Percentiles rank a stretch among this genome's conserved stretches.
These are phyloP conservation scores for Senecio squalidus DNA, from an alignment of 140 eudicot genomes.

Conservation along the genomic window DNA sequence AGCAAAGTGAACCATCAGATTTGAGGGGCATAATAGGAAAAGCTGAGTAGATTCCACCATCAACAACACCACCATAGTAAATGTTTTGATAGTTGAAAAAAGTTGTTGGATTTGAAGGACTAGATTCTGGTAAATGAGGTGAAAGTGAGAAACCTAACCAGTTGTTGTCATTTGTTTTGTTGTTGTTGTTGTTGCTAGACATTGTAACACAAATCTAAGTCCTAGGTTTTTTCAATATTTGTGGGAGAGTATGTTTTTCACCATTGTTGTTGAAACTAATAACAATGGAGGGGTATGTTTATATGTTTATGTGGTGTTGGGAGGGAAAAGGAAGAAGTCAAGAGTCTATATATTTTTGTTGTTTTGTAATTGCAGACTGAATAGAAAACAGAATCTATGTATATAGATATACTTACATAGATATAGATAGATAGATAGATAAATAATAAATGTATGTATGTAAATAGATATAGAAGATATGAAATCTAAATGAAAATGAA, in stretches of 20 bases:
- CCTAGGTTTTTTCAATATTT: background rate
- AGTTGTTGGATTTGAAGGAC: slow-evolving; percentile 29
- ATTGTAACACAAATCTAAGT: slow-evolving; percentile 18
- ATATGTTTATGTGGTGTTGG: too few species aligned
- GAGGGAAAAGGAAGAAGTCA: slow-evolving; percentile 11
- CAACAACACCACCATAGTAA: slow-evolving; percentile 47
- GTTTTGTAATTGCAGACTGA: slow-evolving; percentile 59
- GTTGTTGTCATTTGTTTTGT: slow-evolving; percentile 35
- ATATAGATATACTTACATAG: background rate
- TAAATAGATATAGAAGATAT: background rate
- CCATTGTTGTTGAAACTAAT: background rate
- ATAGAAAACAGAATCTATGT: slow-evolving; percentile 46
- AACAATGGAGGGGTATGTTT: too few species aligned
- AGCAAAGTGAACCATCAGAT: slow-evolving; percentile 87
- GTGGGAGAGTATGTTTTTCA: background rate
- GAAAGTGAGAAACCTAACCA: slow-evolving; percentile 94
- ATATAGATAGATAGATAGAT: too few species aligned
- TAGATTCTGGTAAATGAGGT: slow-evolving; percentile 35
- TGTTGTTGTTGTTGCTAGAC: slow-evolving; percentile 36
- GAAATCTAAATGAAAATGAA: slow-evolving; percentile 8
- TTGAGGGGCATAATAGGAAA: slow-evolving; percentile 79
- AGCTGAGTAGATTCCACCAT: slow-evolving; percentile 44
- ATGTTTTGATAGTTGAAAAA: slow-evolving; percentile 48
- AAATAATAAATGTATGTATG: slow-evolving; percentile 1
- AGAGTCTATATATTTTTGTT: slow-evolving; percentile 35